Evolutionary conservation across 2,329 filamentous ascomycete species (phyloP), one percentile per base, ranked within the genome.

Genomic region (Aureobasidium lini): DNA sequence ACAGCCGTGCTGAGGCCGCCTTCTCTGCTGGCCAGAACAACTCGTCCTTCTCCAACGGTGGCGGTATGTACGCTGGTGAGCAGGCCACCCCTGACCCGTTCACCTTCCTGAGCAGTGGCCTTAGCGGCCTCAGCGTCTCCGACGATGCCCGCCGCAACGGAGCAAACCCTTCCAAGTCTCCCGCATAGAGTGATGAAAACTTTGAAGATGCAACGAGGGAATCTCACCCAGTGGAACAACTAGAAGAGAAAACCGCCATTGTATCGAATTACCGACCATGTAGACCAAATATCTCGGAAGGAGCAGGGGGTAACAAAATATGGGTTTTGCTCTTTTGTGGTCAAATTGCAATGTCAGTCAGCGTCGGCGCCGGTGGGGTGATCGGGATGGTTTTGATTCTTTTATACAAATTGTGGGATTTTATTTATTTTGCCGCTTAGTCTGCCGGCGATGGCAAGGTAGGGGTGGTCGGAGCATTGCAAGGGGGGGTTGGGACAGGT

Each of bases 1-100:
- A 96, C 71, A 95, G 91, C 78, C 89, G 92, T 63, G 90, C 93
- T 15, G 93, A 97, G 77, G 91, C 91, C 62, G 93, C 94, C 29
- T 99, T 99, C 79, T 85, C 86, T 15, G 87, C 86, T 62, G 89
- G 88, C 16, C 59, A 61, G 31, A 62, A 62, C 53, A 61, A 61
- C 49, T 85, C 87, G 32, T 69, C 71, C 31, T 75, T 72, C 36
- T 85, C 87, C 43, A 90, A 89, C 75, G 88, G 87, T 68, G 84
- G 84, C 32, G 61, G 63, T 44, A 62, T 63, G 57, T 66, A 67
- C 60, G 66, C 65, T 53, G 64, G 64, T 50, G 64, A 65, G 36
- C 79, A 85, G 66, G 78, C 77, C 59, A 86, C 89, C 69, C 86
- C 79, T 66, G 89, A 92, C 66, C 88, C 89, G 10, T 92, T 93